A percentile compares a stretch with the other conserved stretches of the same genome.
Conservation (phyloP, 495 filamentous ascomycete genomes). For the Xylaria flabelliformis region DNA sequence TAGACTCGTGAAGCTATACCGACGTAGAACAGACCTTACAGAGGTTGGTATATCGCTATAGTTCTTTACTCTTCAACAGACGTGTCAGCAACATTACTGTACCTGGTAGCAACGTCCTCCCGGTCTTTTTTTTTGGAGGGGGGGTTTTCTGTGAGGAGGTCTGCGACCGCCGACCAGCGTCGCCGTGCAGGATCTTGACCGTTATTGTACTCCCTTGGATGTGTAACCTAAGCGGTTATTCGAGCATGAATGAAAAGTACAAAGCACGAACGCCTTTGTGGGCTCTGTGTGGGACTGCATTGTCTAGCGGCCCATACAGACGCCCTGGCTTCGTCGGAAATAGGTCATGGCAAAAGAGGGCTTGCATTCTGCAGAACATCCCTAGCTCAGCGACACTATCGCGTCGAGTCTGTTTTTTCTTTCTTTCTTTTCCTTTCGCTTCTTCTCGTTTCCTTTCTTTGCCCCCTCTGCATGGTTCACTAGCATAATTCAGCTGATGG, state of each 20-base stretch:
- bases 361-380: slow-evolving; percentile 13
- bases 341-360: background rate
- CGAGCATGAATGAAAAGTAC: background rate
- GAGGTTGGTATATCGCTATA: background rate
- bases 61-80: background rate
- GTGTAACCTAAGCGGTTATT: slow-evolving; percentile 9
- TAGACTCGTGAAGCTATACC: background rate
- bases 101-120: background rate
- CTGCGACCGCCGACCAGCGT: slow-evolving; percentile 11
- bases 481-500: background rate
- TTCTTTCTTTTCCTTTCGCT: background rate
- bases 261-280: background rate
- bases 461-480: slow-evolving; percentile 2
- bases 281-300: background rate
- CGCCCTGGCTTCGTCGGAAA: slow-evolving; percentile 10
- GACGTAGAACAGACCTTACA: background rate
- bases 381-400: slow-evolving; percentile 12
- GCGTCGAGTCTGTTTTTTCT: background rate
- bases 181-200: background rate
- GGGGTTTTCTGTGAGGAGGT: background rate
- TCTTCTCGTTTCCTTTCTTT: slow-evolving; percentile 18
- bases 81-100: background rate
- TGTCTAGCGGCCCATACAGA: background rate
- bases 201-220: slow-evolving; percentile 4
- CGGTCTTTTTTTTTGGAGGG: background rate